phyloP scores from a whole-genome alignment of 192 early-diverging fungal species.

The Tieghemiomyces parasiticus region DNA sequence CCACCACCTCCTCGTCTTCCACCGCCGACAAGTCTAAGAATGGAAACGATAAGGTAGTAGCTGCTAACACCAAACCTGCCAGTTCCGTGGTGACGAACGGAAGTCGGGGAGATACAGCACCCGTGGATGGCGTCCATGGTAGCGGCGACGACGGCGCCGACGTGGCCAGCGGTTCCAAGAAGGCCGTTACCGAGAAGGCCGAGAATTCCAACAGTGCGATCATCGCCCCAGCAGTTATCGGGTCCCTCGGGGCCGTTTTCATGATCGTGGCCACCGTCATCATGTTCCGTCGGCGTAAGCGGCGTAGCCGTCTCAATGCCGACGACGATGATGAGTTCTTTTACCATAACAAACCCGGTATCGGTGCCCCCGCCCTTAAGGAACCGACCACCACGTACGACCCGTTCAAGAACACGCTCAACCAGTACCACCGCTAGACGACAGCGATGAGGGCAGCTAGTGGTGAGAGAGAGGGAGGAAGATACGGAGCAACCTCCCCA shows the following conservation, averaged over 20 bases:
- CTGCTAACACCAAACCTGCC: too few species aligned
- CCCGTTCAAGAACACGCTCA: slow-evolving; percentile 2
- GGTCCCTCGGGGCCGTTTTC: background rate
- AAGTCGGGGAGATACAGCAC: too few species aligned
- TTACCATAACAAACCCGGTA: background rate
- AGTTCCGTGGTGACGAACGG: too few species aligned
- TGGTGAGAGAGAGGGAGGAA: too few species aligned
- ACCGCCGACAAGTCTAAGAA: too few species aligned
- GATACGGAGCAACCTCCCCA: too few species aligned
- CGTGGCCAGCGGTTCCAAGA: too few species aligned
- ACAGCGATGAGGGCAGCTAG: too few species aligned
- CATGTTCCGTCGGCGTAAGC: background rate
- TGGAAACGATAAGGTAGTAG: too few species aligned
- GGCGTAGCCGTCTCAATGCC: background rate
- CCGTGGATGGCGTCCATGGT: too few species aligned
- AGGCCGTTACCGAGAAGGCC: background rate
- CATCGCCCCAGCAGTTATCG: background rate
- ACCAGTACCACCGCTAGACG: slow-evolving; percentile 8
- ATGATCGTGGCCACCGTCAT: background rate
- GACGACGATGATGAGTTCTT: slow-evolving; percentile 5
- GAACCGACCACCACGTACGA: background rate
- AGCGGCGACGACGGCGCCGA: too few species aligned
- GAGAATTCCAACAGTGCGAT: background rate
- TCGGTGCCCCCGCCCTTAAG: background rate
- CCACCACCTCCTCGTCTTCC: too few species aligned